Base-by-base conservation (phyloP, 2,329 filamentous ascomycete species). In the Botryotinia narcissicola region DNA sequence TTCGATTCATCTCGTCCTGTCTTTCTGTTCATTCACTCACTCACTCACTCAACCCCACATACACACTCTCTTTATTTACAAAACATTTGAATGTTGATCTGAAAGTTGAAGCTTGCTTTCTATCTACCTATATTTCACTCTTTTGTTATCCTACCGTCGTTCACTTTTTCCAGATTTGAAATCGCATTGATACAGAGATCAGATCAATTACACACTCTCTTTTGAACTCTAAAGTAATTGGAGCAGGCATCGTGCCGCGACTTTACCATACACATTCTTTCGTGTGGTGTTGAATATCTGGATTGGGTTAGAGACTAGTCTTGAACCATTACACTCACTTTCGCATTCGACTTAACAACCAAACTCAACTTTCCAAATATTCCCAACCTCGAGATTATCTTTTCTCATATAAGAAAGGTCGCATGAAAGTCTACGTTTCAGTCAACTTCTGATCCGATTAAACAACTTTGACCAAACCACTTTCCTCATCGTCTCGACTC, bases 51-150 rank as follows among this genome's bases (percentile, higher is more conserved):
- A 29, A 25, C 9, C 46, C 12, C 14, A 4, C 44, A 32, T 42
- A 35, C 25, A 0, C 48, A 6, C 51, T 29, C 20, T 46, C n/a
- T 64, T 5, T 25, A 64, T 64, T 48, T 32, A 40, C 25, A 35
- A 32, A 48, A 48, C n/a, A 64, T 29, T 44, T n/a, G 46, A 51
- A 66, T 37, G 44, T 37, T 18, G 10, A 48, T 35, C 9, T 25
- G 62, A 51, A 51, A 67, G 44, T 35, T 51, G 29, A 67, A 37
- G 25, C 63, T 37, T 48, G 46, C 46, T 48, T 48, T 67, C 63
- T n/a, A 14, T 51, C 12, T n/a, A 14, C n/a, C 12, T 14, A 40
- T 25, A 25, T 37, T 35, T 67, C 64, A 54, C 64, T 67, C 64
- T 37, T 29, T n/a, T 51, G 7, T 51, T 29, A 29, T 29, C 44